Evolutionary conservation across 1,284 basidiomycete genomes (phyloP).

Genomic region (Pterulicium gracile): DNA sequence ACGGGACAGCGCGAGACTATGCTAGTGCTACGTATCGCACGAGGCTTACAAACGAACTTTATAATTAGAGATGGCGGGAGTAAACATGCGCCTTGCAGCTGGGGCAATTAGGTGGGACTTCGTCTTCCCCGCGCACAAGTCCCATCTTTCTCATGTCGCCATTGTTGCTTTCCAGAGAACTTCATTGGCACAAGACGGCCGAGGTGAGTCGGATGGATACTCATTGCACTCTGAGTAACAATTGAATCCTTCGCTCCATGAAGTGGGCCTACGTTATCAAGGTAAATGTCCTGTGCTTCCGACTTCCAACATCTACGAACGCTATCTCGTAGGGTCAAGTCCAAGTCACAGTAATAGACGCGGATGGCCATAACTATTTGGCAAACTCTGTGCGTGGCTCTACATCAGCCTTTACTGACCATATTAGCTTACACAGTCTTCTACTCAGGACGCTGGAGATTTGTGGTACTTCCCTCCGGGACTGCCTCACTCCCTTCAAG

Average conservation of each 20-base stretch:
- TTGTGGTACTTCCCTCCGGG: slow-evolving; percentile 64
- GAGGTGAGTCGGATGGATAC: slow-evolving; percentile 32
- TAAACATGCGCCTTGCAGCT: slow-evolving; percentile 59
- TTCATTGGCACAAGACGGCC: slow-evolving; percentile 64
- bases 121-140: too few species aligned
- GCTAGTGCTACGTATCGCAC: neutral
- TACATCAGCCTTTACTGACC: slow-evolving; percentile 3
- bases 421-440: neutral
- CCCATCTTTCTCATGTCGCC: neutral
- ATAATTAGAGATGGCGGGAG: slow-evolving; percentile 45
- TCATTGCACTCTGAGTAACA: slow-evolving; percentile 5
- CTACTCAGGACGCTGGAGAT: slow-evolving; percentile 27
- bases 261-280: slow-evolving; percentile 58
- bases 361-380: slow-evolving; percentile 51
- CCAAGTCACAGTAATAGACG: slow-evolving; percentile 51
- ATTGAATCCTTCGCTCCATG: slow-evolving; percentile 5
- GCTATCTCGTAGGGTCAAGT: slow-evolving; percentile 36
- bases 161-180: slow-evolving; percentile 32
- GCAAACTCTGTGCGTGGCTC: slow-evolving; percentile 39
- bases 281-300: slow-evolving; percentile 18
- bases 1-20: neutral
- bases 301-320: neutral
- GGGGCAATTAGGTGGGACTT: slow-evolving; percentile 47
- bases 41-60: neutral
- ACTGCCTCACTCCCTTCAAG: slow-evolving; percentile 55